Base-by-base conservation (phyloP, 1,139 yeast species). In the Sugiyamaella neomexicana region DNA sequence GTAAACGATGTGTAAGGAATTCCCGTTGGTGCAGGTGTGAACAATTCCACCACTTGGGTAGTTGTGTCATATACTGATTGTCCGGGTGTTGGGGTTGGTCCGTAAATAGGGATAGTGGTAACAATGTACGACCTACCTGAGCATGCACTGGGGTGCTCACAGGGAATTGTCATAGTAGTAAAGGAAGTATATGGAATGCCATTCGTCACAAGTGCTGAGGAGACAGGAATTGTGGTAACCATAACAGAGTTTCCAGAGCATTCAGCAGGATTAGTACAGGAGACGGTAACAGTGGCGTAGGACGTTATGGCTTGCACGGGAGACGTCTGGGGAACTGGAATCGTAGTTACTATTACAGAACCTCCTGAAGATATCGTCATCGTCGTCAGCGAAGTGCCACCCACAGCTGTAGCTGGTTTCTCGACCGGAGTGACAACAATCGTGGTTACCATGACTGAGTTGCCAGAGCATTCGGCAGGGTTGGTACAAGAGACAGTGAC, bases 81-180 rank as follows among this genome's bases (percentile, higher is more conserved):
- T 6, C 17, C 44, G 8, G 46, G 25, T 3, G 50, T 34, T 2
- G 50, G 13, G 3, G 37, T 38, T 8, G 41, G 16, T 2, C 39
- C 27, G 16, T 37, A 25, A 17, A 48, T 17, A 15, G 52, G 40
- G 17, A 48, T 17, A 4, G 45, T 48, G 7, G 50, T 46, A 5
- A 46, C 44, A 10, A 46, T 27, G 29, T 37, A 37, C 38, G 40
- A 29, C n/a, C n/a, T 29, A 9, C 34, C 34, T 9, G 34, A 29
- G 34, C 34, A 29, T 10, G 13, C 10, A 1, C 27, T 5, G 10
- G 52, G 12, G 4, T 38, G 12, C 3, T 23, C 20, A 32, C 55
- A 53, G 8, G 55, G 48, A 2, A 53, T 36, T 6, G 46, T 53
- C 39, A 32, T 32, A 13, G 53, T 49, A 20, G 48, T 23, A 38